Base-by-base conservation (phyloP, 2,329 filamentous ascomycete genomes). In the Venturia carpophila region DNA sequence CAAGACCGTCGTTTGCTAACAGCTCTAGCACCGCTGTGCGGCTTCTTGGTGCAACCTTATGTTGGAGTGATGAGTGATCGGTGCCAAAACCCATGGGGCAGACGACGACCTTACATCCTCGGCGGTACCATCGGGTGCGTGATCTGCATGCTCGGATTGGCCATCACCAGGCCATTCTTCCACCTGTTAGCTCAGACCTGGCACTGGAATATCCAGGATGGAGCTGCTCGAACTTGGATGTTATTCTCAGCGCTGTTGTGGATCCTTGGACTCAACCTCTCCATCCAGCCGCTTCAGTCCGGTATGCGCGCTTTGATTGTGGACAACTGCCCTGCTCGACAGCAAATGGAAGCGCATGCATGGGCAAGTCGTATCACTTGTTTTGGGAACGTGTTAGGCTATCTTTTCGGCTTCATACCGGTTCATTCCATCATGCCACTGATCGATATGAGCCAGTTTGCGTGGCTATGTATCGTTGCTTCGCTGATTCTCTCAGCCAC, bases 31-130 rank as follows among this genome's bases (percentile, higher is more conserved):
- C 90, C 90, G 21, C 78, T 94, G 67, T 90, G 89, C 0, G 90
- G 90, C 60, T 87, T 87, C 2, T 77, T 93, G 65, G 89, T 93
- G 30, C 90, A 93, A 76, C 90, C 90, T 5, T 92, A 92, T 71
- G 84, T 94, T 64, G 90, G 90, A 63, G 90, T 93, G 76, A 78
- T 89, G 67, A 92, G 89, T 72, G 90, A 94, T 74, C 88, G 87
- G 70, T 92, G 88, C 74, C 84, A 88, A 21, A 76, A 88, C 7
- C 76, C 82, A 24, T 92, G 88, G 88, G 90, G 90, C 7, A 91
- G 88, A 76, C 82, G 90, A 69, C 90, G 90, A 71, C 90, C 90
- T 0, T 94, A 93, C 71, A 92, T 94, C 84, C 76, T 92, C 9
- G 84, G 80, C 42, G 90, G 90, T 19, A 82, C 86, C 17, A 71